Evolutionary conservation across 352 stramenopile species (phyloP).

Genomic region (Pythium vanterpoolii): DNA sequence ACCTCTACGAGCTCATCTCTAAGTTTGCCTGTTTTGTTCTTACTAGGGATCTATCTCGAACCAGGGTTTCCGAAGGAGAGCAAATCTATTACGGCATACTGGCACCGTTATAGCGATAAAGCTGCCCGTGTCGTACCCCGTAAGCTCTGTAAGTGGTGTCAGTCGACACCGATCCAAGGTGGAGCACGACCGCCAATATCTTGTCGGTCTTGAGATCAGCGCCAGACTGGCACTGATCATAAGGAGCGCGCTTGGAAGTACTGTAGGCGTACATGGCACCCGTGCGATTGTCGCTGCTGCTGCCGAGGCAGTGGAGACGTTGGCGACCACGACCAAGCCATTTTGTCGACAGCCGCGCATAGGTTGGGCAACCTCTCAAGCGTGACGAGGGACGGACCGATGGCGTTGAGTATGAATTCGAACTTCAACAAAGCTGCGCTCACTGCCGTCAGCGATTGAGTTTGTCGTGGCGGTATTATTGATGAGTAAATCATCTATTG

Average conservation of each 20-base stretch:
- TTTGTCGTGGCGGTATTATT: slow-evolving; percentile 57
- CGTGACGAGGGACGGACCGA: slow-evolving; percentile 62
- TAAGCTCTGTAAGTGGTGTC: too few relatives aligned
- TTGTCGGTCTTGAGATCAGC: slow-evolving; percentile 43
- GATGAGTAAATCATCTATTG: slow-evolving; percentile 55
- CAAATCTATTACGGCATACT: too few relatives aligned
- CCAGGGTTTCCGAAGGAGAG: too few relatives aligned
- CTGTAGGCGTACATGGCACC: slow-evolving; percentile 59
- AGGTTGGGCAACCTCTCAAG: slow-evolving; percentile 40
- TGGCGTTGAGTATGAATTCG: slow-evolving; percentile 62
- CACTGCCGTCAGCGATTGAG: slow-evolving; percentile 20
- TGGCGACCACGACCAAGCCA: slow-evolving; percentile 29
- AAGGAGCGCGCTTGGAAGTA: slow-evolving; percentile 68
- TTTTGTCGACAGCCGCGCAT: slow-evolving; percentile 17
- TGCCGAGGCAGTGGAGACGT: slow-evolving; percentile 46
- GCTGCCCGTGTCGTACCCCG: too few relatives aligned
- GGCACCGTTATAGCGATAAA: too few relatives aligned
- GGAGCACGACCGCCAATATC: slow-evolving; percentile 37
- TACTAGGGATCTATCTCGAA: too few relatives aligned
- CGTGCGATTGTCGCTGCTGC: slow-evolving; percentile 36
- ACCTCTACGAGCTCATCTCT: too few relatives aligned
- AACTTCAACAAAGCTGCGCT: slow-evolving; percentile 45
- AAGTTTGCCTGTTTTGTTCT: too few relatives aligned
- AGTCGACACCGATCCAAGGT: slow-evolving; percentile 52
- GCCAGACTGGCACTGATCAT: slow-evolving; percentile 44